Evolutionary conservation across 1,284 basidiomycete genomes (phyloP).

Genomic region (Porogramme epimiltina): DNA sequence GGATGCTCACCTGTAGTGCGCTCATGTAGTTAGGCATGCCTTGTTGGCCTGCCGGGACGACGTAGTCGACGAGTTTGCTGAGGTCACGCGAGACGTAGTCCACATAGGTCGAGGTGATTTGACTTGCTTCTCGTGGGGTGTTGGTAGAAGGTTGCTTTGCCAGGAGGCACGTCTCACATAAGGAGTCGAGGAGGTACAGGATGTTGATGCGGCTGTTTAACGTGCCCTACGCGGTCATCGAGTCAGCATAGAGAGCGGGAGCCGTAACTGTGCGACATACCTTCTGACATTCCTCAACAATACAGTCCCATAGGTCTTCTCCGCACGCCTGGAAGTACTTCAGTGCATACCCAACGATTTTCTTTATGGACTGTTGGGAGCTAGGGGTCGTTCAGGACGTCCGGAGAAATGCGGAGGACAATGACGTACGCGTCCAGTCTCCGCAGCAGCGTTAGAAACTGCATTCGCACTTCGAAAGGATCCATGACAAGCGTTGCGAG

Average conservation of each 20-base stretch:
- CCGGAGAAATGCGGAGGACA: conserved; percentile 16
- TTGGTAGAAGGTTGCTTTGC: conserved; percentile 47
- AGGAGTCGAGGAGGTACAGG: conserved; percentile 86
- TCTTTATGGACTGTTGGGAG: conserved; percentile 88
- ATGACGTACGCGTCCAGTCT: conserved; percentile 77
- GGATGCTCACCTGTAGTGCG: conserved; percentile 71
- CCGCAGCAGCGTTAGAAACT: conserved; percentile 74
- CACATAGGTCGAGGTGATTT: conserved; percentile 65
- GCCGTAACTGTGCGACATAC: conserved; percentile 37
- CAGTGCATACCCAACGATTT: conserved; percentile 84
- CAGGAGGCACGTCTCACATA: conserved; percentile 78
- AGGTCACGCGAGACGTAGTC: conserved; percentile 78
- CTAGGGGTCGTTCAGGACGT: conserved; percentile 44
- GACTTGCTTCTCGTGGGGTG: conserved; percentile 41
- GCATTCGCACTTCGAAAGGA: conserved; percentile 89
- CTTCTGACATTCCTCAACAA: conserved; percentile 88
- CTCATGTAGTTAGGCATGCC: conserved; percentile 86
- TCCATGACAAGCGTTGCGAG: too few species aligned
- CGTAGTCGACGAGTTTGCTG: conserved; percentile 72
- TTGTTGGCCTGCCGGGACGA: conserved; percentile 81
- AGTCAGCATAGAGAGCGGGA: conserved; percentile 1
- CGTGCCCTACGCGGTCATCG: conserved; percentile 58
- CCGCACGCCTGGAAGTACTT: conserved; percentile 83
- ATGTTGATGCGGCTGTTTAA: conserved; percentile 93
- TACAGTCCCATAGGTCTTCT: conserved; percentile 94